Base-by-base conservation (phyloP, 1,284 basidiomycete genomes). In the Puccinia brachypodii region DNA sequence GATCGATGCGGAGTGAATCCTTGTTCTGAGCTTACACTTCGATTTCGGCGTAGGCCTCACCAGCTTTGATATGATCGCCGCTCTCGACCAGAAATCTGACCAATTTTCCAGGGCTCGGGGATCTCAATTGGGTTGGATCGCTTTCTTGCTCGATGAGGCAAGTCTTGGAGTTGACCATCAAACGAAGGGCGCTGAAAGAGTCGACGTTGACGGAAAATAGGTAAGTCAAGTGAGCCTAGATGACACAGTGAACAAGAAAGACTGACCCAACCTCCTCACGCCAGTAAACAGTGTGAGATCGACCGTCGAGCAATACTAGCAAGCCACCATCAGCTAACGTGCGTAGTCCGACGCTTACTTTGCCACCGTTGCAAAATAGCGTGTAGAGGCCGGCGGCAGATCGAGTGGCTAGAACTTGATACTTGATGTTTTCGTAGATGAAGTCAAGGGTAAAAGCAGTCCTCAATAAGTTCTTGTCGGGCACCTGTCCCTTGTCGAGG, bases 131-230 rank as follows among this genome's bases (percentile, higher is more conserved):
- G 22, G 97, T 99, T 7, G 97, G 97, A 87, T 99, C 97, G 85
- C 98, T 98, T 90, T 99, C 97, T 88, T 99, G 96, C 88, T 98
- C 97, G 85, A 99, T 96, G 87, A 98, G 90, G 87, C 95, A 97
- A 38, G 97, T 99, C 90, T 98, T 97, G 83, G 94, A 91, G 84
- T 87, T 75, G n/a, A 82, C 75, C 76, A 79, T 77, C 56, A 82
- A 50, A 28, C 81, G 81, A 66, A 82, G 81, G 25, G 80, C 80
- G 19, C 80, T 81, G 33, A 19, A 53, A 28, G 13, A 62, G 33
- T 2, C 25, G 28, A 33, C 7, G 14, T 22, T 19, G 13, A 74
- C n/a, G 22, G 22, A 38, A 33, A 33, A 50, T 33, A 28, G 40
- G 36, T 56, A 28, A 33, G 38, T 47, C 1, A 28, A 69, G n/a